These are phyloP conservation scores for Alternaria conjuncta DNA, from an alignment of 2,329 filamentous ascomycete species.

Conservation along the genomic window DNA sequence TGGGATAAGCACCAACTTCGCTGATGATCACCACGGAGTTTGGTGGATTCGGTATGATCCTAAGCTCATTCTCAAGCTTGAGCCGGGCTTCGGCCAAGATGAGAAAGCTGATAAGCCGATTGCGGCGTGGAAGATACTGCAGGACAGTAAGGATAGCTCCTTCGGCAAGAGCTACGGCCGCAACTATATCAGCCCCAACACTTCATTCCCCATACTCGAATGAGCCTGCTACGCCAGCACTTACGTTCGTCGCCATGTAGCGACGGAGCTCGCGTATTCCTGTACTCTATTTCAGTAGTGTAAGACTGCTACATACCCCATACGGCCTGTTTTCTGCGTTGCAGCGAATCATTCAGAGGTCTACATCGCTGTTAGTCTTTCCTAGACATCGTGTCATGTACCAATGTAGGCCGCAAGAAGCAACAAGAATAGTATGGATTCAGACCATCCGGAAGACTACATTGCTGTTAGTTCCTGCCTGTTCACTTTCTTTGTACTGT, in stretches of 20 bases:
- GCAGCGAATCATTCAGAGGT: neutral
- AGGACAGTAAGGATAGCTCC: neutral
- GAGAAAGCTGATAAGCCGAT: neutral
- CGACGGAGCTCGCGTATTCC: neutral
- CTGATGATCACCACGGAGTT: neutral
- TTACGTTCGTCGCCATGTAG: neutral
- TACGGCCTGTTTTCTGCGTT: neutral
- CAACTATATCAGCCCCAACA: neutral
- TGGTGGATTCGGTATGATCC: neutral
- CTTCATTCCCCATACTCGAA: neutral
- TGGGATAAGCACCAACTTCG: neutral
- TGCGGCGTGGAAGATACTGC: neutral
- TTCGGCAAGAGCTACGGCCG: neutral
- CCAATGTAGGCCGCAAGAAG: neutral
- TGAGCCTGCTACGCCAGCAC: neutral
- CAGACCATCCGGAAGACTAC: neutral
- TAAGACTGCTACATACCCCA: neutral
- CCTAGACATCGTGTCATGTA: rapidly evolving
- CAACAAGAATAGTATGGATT: neutral
- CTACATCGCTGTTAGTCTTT: neutral
- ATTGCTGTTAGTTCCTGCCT: neutral
- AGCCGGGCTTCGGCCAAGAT: neutral
- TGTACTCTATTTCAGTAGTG: rapidly evolving
- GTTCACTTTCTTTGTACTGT: neutral
- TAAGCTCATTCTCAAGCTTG: neutral